Percentiles rank a stretch among this genome's conserved stretches.
phyloP scores from a whole-genome alignment of 148 eudicot genomes.

The Arbutus unedo region DNA sequence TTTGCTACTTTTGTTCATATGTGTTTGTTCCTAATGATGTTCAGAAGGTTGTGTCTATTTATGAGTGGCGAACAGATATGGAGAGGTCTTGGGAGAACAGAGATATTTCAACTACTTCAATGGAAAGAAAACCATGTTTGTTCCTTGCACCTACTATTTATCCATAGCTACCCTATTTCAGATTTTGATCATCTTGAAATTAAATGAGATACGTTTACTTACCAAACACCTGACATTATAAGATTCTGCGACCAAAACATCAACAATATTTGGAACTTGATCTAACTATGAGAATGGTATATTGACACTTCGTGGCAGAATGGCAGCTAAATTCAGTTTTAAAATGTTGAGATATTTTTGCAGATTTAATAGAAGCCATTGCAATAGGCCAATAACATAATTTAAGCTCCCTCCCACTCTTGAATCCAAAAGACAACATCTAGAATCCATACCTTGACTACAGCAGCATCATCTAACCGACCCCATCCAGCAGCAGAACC shows the following conservation, averaged over 20 bases:
- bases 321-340: background rate
- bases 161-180: background rate
- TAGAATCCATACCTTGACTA: slow-evolving; percentile 68
- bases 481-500: slow-evolving; percentile 99
- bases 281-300: background rate
- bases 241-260: background rate
- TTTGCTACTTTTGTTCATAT: too few species aligned
- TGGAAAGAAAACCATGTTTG: background rate
- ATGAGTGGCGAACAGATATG: background rate
- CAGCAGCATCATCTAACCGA: slow-evolving; percentile 83
- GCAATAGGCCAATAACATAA: background rate
- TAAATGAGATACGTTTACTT: background rate
- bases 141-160: background rate
- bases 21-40: too few species aligned
- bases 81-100: background rate
- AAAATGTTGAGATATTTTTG: background rate
- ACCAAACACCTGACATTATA: background rate
- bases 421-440: background rate
- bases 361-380: background rate
- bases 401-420: background rate
- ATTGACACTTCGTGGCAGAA: background rate
- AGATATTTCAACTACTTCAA: slow-evolving; percentile 1
- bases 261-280: background rate
- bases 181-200: background rate
- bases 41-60: too few species aligned